phyloP scores from a whole-genome alignment of 2,329 filamentous ascomycete species.

The Diplodia mutila region DNA sequence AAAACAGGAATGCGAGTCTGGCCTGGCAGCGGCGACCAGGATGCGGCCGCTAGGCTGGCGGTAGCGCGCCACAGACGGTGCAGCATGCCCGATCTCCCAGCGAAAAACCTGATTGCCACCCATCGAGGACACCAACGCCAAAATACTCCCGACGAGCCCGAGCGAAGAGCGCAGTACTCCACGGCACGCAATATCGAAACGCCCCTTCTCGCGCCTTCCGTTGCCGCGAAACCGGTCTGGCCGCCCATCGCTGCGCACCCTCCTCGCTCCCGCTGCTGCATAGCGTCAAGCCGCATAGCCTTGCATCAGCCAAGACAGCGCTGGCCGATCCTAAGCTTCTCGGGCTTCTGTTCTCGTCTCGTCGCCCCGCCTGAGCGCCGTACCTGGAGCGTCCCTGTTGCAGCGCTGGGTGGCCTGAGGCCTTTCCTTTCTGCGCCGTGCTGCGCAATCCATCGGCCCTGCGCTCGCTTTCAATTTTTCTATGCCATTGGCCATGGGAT shows the following conservation, averaged over 20 bases:
- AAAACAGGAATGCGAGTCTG: constrained; percentile 20
- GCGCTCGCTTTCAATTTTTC: background rate
- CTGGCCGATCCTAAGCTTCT: background rate
- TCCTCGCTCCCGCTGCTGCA: background rate
- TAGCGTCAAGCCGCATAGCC: background rate
- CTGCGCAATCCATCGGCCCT: background rate
- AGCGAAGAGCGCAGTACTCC: background rate
- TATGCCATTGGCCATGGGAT: background rate
- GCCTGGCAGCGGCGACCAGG: constrained; percentile 9
- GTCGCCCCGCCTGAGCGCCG: background rate
- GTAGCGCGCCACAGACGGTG: constrained; percentile 1
- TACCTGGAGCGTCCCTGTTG: background rate
- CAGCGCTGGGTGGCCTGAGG: background rate
- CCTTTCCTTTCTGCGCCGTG: too few relatives aligned
- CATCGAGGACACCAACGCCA: background rate
- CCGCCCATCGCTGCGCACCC: background rate
- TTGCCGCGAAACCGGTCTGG: background rate
- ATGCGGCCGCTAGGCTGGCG: constrained; percentile 6
- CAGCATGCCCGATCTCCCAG: background rate
- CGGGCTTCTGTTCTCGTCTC: background rate
- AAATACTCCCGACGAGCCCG: background rate
- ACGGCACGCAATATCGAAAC: background rate
- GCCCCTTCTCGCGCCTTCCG: background rate
- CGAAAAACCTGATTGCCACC: constrained; percentile 8
- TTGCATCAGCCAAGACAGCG: constrained; percentile 11